Evolutionary conservation across 1,284 basidiomycete species (phyloP), one percentile per base, ranked within the genome.

Genomic region (Sanghuangporus sanghuang): DNA sequence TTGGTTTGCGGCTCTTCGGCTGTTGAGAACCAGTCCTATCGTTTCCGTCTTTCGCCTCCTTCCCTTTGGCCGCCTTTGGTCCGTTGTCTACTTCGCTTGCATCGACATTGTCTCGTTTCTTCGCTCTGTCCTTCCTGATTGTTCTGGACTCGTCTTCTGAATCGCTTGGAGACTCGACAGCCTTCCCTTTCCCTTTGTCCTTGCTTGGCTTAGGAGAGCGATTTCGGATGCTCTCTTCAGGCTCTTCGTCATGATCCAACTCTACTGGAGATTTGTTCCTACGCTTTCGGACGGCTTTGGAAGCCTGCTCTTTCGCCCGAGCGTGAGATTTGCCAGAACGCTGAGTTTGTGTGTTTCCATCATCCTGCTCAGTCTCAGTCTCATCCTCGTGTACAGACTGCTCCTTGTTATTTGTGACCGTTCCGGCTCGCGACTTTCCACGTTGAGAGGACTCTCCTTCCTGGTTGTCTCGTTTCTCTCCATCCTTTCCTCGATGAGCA

Each of bases 381-480:
- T 73, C 73, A n/a, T 76, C 71, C 11, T 75, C 74, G 7, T 73
- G 71, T 11, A 71, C 72, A 53, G 76, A 73, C 60, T 72, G 67
- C 73, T 79, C 48, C 56, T 16, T 53, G 16, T n/a, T 52, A 3
- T 21, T 54, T 52, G 8, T 16, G n/a, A 27, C 54, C 6, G 52
- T 21, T 32, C 60, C 18, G 7, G 12, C 40, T 21, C 52, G 49
- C 23, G 50, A 39, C 52, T 55, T 44, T 38, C 11, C 32, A 40
- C 9, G 56, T 14, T 32, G 21, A 23, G 56, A 27, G 7, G 7
- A 5, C 44, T 74, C 71, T 5, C 71, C 66, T 54, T 79, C 73
- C 0, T 69, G 63, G 6, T 75, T 70, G 57, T 74, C 73, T 18
- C 76, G 71, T 14, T 75, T 73, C 70, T 71, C 72, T 56, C 76